Evolutionary conservation across 257 asterid genomes (phyloP).

Genomic region (Ajuga chamaepitys): DNA sequence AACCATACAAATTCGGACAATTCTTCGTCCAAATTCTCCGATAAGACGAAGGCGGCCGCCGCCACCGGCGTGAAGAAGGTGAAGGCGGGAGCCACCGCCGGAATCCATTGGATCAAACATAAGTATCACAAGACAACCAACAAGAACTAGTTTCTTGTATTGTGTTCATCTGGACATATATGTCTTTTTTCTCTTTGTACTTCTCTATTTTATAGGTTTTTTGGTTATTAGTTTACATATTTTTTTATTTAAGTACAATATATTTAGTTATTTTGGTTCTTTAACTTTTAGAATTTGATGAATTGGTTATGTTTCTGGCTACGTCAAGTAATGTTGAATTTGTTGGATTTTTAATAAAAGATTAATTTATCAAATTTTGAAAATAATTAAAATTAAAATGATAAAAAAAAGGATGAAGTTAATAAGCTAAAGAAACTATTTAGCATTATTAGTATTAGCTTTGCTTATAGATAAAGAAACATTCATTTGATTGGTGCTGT

Average conservation of each 20-base stretch:
- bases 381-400: no score
- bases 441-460: no score
- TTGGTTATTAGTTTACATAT: neutral
- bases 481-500: slow-evolving; percentile 14
- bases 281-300: neutral
- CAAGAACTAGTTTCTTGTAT: slow-evolving; percentile 21
- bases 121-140: slow-evolving; percentile 53
- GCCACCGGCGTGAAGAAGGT: slow-evolving; percentile 70
- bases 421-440: no score
- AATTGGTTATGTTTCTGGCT: no score
- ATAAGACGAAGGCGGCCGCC: slow-evolving; percentile 57
- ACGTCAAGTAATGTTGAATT: no score
- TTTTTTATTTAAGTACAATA: no score
- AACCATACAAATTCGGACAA: slow-evolving; percentile 15
- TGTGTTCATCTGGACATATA: neutral
- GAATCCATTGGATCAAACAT: slow-evolving; percentile 66
- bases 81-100: slow-evolving; percentile 64
- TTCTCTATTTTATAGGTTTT: neutral
- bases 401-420: no score
- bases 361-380: no score
- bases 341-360: no score
- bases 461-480: no score
- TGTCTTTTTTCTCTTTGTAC: neutral
- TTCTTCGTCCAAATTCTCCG: slow-evolving; percentile 34
- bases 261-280: no score